A percentile compares a stretch with the other conserved stretches of the same genome.
Conservation (phyloP, 768 basidiomycete species). For the Termitomyces sp. region DNA sequence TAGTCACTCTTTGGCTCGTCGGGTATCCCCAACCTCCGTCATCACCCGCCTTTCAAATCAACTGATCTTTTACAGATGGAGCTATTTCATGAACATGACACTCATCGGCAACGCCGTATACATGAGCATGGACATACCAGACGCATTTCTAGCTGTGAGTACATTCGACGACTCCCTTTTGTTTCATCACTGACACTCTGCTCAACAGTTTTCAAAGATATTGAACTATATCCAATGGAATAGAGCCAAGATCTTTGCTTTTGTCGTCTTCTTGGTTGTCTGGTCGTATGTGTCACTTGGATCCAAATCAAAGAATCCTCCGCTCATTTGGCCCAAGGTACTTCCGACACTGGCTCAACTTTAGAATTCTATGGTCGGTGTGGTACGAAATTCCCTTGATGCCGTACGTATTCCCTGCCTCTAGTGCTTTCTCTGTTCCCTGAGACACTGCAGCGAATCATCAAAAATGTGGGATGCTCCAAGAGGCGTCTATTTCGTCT, state of each 20-base stretch:
- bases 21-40: conserved; percentile 45
- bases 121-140: conserved; percentile 96
- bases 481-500: conserved; percentile 63
- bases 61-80: conserved; percentile 57
- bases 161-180: background rate
- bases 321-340: conserved; percentile 50
- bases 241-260: conserved; percentile 56
- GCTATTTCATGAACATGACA: conserved; percentile 77
- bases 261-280: conserved; percentile 58
- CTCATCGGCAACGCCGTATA: conserved; percentile 89
- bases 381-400: conserved; percentile 73
- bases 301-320: background rate
- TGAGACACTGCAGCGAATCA: conserved; percentile 37
- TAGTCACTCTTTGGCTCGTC: conserved; percentile 93
- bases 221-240: conserved; percentile 82
- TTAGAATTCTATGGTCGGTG: conserved; percentile 84
- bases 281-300: conserved; percentile 70
- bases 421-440: background rate
- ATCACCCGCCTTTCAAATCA: background rate
- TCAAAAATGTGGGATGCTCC: conserved; percentile 54
- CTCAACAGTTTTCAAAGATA: conserved; percentile 69
- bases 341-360: conserved; percentile 89
- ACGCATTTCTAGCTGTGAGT: conserved; percentile 80
- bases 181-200: background rate
- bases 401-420: conserved; percentile 50